phyloP scores from a whole-genome alignment of 345 rosid genomes.

The Populus davidiana region DNA sequence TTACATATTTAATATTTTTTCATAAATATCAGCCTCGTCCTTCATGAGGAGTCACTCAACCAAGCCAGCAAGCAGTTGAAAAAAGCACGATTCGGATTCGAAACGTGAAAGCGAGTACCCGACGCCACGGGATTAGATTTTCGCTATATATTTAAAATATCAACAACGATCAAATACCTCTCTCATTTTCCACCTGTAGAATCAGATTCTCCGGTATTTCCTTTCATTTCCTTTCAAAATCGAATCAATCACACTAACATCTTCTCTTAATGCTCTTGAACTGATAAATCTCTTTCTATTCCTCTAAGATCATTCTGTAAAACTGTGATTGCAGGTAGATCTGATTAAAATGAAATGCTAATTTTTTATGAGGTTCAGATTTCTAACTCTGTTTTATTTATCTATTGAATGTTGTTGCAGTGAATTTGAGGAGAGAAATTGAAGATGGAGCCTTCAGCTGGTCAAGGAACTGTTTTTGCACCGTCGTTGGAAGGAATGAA shows the following conservation, averaged over 20 bases:
- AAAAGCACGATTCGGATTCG: not conserved
- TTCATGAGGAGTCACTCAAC: not conserved
- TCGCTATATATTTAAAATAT: not conserved
- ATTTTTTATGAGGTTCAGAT: not conserved
- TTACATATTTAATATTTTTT: too few species aligned
- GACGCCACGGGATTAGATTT: not conserved
- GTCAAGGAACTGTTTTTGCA: conserved; percentile 56
- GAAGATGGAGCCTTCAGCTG: conserved; percentile 50
- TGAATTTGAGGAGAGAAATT: not conserved
- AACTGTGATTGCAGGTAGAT: not conserved
- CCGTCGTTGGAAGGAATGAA: conserved; percentile 89
- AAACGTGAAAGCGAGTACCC: conserved; percentile 4
- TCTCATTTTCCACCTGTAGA: not conserved
- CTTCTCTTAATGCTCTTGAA: not conserved
- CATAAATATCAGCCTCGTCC: not conserved
- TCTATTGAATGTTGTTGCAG: not conserved
- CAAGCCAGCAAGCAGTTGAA: not conserved
- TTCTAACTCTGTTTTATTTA: not conserved
- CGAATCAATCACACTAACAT: not conserved
- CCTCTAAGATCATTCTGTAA: not conserved
- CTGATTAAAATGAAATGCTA: not conserved
- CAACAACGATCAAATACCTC: not conserved
- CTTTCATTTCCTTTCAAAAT: not conserved
- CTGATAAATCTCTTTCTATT: not conserved
- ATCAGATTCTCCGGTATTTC: not conserved